These are phyloP conservation scores for Ceratobasidium sp. DNA, from an alignment of 1,284 basidiomycete species.

Conservation along the genomic window DNA sequence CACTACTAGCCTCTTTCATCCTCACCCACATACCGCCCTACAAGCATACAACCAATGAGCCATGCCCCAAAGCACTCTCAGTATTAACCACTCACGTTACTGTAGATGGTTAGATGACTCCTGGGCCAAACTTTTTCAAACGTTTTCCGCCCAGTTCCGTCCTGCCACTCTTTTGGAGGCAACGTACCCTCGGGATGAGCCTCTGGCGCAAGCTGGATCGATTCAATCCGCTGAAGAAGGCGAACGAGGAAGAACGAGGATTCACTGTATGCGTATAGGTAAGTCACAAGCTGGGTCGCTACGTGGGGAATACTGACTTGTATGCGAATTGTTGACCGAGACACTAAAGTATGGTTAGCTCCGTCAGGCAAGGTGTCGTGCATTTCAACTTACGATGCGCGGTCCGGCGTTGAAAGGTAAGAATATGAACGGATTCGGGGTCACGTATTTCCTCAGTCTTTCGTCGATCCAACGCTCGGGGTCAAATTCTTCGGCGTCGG, in stretches of 20 bases:
- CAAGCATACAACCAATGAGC: background rate
- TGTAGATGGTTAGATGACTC: slow-evolving; percentile 62
- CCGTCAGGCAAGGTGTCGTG: background rate
- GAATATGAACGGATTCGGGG: slow-evolving; percentile 71
- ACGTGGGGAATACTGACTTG: slow-evolving; percentile 29
- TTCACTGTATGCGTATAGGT: slow-evolving; percentile 62
- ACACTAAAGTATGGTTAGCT: slow-evolving; percentile 54
- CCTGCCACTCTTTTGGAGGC: slow-evolving; percentile 57
- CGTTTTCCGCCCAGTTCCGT: slow-evolving; percentile 55
- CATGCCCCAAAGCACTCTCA: background rate
- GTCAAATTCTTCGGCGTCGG: slow-evolving; percentile 65
- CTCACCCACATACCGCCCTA: slow-evolving; percentile 56
- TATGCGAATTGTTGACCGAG: slow-evolving; percentile 67
- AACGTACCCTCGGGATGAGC: slow-evolving; percentile 58
- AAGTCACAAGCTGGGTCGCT: slow-evolving; percentile 55
- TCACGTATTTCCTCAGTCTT: slow-evolving; percentile 65
- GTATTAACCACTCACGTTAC: slow-evolving; percentile 14
- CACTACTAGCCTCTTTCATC: slow-evolving; percentile 47
- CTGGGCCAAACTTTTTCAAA: slow-evolving; percentile 60
- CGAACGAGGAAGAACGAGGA: slow-evolving; percentile 61
- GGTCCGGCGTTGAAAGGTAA: slow-evolving; percentile 72
- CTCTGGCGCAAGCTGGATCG: slow-evolving; percentile 62
- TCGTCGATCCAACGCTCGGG: slow-evolving; percentile 72
- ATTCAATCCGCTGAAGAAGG: slow-evolving; percentile 64
- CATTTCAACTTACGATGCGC: slow-evolving; percentile 57